phyloP scores from a whole-genome alignment of 768 basidiomycete species.

The Boletales sp. region DNA sequence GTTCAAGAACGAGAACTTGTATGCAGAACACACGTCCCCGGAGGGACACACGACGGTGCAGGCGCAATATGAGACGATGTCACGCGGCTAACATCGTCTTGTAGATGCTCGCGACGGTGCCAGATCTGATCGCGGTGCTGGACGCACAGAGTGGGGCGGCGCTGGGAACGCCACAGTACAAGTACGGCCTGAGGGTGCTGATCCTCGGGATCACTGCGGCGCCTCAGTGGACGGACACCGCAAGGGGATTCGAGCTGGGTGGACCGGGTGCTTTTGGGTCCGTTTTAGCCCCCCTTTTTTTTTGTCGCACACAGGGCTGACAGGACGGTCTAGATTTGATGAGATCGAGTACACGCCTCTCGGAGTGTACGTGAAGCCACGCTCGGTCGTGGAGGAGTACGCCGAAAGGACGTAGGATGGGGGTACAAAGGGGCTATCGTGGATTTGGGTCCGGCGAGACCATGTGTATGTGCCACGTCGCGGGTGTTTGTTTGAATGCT shows the following conservation, averaged over 20 bases:
- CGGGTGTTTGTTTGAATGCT: too few relatives aligned
- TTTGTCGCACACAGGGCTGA: slow-evolving; percentile 4
- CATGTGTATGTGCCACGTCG: too few relatives aligned
- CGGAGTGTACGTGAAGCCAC: slow-evolving; percentile 40
- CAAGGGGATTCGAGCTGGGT: slow-evolving; percentile 46
- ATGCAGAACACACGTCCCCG: slow-evolving; percentile 38
- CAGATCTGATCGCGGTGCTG: slow-evolving; percentile 61
- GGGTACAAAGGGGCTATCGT: not conserved
- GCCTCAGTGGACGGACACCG: slow-evolving; percentile 53
- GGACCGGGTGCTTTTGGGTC: slow-evolving; percentile 55
- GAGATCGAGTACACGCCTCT: slow-evolving; percentile 36
- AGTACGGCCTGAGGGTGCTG: slow-evolving; percentile 57
- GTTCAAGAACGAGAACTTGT: slow-evolving; percentile 63
- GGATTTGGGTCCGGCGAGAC: slow-evolving; percentile 1
- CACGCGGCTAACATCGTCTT: slow-evolving; percentile 5
- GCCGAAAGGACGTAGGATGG: slow-evolving; percentile 4
- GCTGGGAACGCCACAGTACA: slow-evolving; percentile 61
- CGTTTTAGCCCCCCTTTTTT: slow-evolving; percentile 4
- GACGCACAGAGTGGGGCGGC: slow-evolving; percentile 61
- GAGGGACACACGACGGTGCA: slow-evolving; percentile 25
- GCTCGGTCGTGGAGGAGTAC: slow-evolving; percentile 47
- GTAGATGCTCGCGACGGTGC: slow-evolving; percentile 53
- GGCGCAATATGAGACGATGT: not conserved
- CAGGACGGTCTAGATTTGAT: slow-evolving; percentile 17
- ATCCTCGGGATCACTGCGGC: slow-evolving; percentile 46